Evolutionary conservation across 73 alveolate species (phyloP), one percentile per base, ranked within the genome.

Genomic region (Paramecium pentaurelia): DNA sequence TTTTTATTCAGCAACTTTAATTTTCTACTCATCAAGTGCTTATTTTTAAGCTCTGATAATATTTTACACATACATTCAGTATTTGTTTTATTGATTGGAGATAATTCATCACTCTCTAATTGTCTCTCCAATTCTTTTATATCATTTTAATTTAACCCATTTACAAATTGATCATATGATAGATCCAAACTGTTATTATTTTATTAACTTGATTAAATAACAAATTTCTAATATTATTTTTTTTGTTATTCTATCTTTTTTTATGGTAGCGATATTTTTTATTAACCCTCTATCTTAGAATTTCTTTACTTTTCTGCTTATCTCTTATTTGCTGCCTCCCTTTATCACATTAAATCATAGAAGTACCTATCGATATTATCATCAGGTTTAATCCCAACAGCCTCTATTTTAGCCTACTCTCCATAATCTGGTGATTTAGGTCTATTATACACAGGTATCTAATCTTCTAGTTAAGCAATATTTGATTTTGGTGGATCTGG

Each of bases 301-400:
- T 49, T 80, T 47, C 75, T 40, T 47, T 45, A 27, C 34, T 40
- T 27, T 32, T 80, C 91, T 14, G 91, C 91, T 49, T 27, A 27
- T 20, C 51, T 42, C 45, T 45, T 80, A 80, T 80, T 80, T 12
- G 22, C 91, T 80, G 91, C 91, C 18, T 80, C 91, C 47, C 91
- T 80, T 9, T 11, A 14, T 12, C 4, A 32, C 1, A 45, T 80
- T 8, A 14, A 22, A 44, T 1, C 1, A 18, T 0, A 18, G 1
- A n/a, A 25, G 6, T n/a, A 44, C 91, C 75, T 80, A 80, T 80
- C 77, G 7, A 80, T 80, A 80, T 80, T 80, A 45, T 42, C 71
- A 49, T 80, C 91, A 75, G 88, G 68, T 75, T 38, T 22, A 5
- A 75, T 38, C 40, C 60, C 60, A 38, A 75, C 58, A 75, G 6